Conservation (phyloP, 306 rosid species). For the Luffa aegyptiaca region DNA sequence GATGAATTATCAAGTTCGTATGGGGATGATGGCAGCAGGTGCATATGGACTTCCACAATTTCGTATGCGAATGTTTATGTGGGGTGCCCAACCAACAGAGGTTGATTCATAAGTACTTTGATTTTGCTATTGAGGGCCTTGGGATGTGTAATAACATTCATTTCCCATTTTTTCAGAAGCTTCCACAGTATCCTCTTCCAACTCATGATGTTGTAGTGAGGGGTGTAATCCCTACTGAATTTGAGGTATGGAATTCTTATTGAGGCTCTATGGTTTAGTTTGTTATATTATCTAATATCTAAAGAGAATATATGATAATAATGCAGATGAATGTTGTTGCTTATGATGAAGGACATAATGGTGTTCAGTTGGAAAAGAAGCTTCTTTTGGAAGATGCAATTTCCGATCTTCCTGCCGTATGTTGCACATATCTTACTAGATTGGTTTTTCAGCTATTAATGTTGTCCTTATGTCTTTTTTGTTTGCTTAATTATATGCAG, state of each 20-base stretch:
- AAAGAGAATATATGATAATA: background rate
- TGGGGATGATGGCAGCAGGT: constrained; percentile 87
- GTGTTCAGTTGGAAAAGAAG: constrained; percentile 23
- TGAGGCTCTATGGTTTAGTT: background rate
- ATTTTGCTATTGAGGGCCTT: background rate
- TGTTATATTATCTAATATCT: background rate
- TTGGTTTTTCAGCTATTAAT: background rate
- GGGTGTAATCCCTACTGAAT: constrained; percentile 56
- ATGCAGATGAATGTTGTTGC: constrained; percentile 54
- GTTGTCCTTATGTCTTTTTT: background rate
- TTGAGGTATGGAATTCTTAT: constrained; percentile 37
- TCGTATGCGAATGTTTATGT: constrained; percentile 68
- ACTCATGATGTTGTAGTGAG: constrained; percentile 65
- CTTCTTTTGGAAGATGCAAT: constrained; percentile 62
- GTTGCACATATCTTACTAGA: background rate
- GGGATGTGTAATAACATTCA: background rate
- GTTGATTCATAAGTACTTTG: constrained; percentile 13
- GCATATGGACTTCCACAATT: constrained; percentile 77
- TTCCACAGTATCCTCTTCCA: constrained; percentile 80
- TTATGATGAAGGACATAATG: constrained; percentile 27
- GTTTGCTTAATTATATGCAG: background rate
- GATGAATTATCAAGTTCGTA: constrained; percentile 63
- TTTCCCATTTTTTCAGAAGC: constrained; percentile 26
- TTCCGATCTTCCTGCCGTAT: constrained; percentile 69
- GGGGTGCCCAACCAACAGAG: constrained; percentile 65